phyloP scores from a whole-genome alignment of 257 asterid genomes.

The Nicotiana tabacum region DNA sequence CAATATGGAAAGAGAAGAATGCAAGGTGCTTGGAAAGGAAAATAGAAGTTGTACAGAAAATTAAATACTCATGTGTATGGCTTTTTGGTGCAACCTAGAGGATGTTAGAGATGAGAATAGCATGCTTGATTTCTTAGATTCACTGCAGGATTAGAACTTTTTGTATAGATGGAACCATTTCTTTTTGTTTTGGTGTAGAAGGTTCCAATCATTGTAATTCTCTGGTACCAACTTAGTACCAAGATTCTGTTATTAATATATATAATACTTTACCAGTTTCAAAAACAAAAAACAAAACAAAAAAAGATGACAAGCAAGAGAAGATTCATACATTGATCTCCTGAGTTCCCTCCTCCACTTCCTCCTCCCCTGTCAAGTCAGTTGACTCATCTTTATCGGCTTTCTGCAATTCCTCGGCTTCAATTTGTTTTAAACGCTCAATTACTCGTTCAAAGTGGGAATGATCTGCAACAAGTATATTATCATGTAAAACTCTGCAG shows the following conservation, averaged over 20 bases:
- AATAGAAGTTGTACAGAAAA: neutral
- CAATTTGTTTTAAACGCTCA: constrained; percentile 42
- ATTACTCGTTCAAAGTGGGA: constrained; percentile 53
- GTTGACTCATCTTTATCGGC: constrained; percentile 29
- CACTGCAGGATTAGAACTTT: neutral
- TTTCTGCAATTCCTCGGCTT: constrained; percentile 42
- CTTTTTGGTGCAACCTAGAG: neutral
- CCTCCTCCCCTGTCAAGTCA: constrained; percentile 42
- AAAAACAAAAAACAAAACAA: too few species aligned
- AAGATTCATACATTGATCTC: constrained; percentile 31
- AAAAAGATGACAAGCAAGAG: neutral
- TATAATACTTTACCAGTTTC: neutral
- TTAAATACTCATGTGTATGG: neutral
- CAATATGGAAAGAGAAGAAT: neutral
- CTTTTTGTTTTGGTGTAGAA: neutral
- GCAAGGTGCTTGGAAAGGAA: neutral
- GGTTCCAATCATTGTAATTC: neutral
- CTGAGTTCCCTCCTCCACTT: constrained; percentile 24
- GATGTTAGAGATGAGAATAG: neutral
- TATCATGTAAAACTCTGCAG: constrained; percentile 6
- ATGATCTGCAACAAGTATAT: constrained; percentile 43
- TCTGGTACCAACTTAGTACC: neutral
- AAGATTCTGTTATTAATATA: neutral
- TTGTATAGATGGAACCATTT: neutral
- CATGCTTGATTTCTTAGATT: neutral